Evolutionary conservation across 305 asterid species (phyloP).

Genomic region (Petunia hybrid): DNA sequence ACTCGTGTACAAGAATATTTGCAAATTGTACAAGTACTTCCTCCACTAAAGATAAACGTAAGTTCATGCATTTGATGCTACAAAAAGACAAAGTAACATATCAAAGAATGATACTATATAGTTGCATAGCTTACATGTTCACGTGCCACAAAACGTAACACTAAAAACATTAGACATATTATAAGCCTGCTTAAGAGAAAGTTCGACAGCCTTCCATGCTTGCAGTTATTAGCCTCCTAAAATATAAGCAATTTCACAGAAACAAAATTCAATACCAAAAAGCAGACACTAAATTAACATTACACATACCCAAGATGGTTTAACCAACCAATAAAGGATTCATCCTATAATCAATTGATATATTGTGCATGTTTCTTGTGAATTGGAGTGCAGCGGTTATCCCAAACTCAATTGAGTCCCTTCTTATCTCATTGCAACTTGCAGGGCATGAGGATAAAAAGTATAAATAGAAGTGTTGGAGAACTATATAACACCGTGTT

Average conservation of each 20-base stretch:
- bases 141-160: no score
- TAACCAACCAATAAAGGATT: conserved; percentile 12
- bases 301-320: neutral
- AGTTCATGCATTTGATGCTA: no score
- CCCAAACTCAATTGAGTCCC: neutral
- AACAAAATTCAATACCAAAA: neutral
- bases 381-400: neutral
- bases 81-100: no score
- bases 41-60: no score
- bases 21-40: neutral
- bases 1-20: neutral
- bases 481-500: conserved; percentile 4
- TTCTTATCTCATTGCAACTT: neutral
- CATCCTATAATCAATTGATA: conserved; percentile 4
- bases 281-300: neutral
- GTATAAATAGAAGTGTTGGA: neutral
- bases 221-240: neutral
- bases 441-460: neutral
- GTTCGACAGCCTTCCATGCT: neutral
- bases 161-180: no score
- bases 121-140: no score
- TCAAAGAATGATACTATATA: no score
- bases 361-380: conserved; percentile 14
- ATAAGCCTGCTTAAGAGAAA: neutral
- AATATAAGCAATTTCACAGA: neutral